Evolutionary conservation across 805 yeast genomes (phyloP), one percentile per base, ranked within the genome.

Genomic region (Peterozyma xylosa): DNA sequence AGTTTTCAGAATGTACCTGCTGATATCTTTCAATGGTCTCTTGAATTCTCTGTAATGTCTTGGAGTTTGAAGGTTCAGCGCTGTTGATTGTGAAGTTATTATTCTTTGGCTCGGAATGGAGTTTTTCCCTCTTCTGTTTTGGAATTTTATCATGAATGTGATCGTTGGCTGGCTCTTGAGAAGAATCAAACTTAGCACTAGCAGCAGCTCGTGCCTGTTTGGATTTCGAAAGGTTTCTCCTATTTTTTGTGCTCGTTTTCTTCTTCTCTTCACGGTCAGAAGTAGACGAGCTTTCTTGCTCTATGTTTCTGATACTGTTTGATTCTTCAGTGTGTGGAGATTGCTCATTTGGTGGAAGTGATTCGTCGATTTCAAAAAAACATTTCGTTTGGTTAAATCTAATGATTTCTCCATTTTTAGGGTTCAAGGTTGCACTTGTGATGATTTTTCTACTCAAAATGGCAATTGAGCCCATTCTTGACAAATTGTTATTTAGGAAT

Each of bases 391-490:
- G 41, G 47, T 61, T 58, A 41, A 55, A 65, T 9, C 35, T 43
- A 16, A 67, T 54, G 11, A 63, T 64, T 15, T 54, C 27, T 4
- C 27, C 52, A 9, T 49, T 48, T 2, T 39, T 35, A 11, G 35
- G 11, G 39, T 66, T 64, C 1, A 50, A 39, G 9, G n/a, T 16
- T 5, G 43, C 39, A 3, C 41, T 18, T 9, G 54, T 18, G 6
- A 68, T 46, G 2, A 60, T 14, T 27, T 50, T 47, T 43, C 54
- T 64, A 11, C 66, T 59, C 45, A 64, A 41, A 35, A 52, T 49
- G 9, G 60, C 64, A n/a, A 68, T 54, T 1, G 71, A 58, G 11
- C 60, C 30, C 9, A 67, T 38, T 49, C 74, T 59, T 18, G 62
- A 45, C 5, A 50, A 38, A 33, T 58, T 56, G 39, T 70, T 73